Evolutionary conservation across 2,329 filamentous ascomycete genomes (phyloP), one percentile per base, ranked within the genome.

Genomic region (Didymella lethalis): DNA sequence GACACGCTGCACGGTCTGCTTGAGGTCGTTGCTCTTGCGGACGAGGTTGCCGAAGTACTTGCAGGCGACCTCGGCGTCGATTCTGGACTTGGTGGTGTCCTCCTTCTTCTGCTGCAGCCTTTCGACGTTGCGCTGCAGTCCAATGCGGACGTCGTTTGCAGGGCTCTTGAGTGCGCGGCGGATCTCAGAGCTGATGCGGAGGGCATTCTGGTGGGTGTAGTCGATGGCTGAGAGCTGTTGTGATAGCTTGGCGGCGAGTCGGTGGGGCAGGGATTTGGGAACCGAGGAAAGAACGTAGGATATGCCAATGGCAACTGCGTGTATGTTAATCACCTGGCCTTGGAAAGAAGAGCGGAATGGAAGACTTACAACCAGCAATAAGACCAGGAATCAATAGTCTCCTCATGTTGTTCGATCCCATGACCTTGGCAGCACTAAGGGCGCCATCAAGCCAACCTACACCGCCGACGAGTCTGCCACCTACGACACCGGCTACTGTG

Each of bases 1-100:
- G 25, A 85, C 81, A 25, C 80, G 70, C 64, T 80, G 75, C n/a
- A 85, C 83, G 34, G 79, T 78, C 47, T 77, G 75, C 49, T 76
- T 77, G 52, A 85, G 77, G 54, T 84, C 81, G 25, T 76, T 77
- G 59, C 80, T 82, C 66, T 88, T 84, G 60, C 90, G 85, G 51
- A 95, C 88, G 18, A 99, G 84, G 71, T 96, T 95, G 51, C 86
- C 82, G 77, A 99, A 99, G 80, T 96, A 98, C 78, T 94, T 96
- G 65, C 87, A 83, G 7, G 95, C 95, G 31, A 92, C 88, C 73
- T 96, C 90, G 72, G 92, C 95, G 79, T 98, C 94, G 32, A 82
- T 83, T 77, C 89, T 89, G 61, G 92, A 85, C 80, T 95, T 96
- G 73, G 86, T 83, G 8, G 92, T 95, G 74, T 97, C 91, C 66